phyloP scores from a whole-genome alignment of 208 protist species.

The Leishmania arabica region DNA sequence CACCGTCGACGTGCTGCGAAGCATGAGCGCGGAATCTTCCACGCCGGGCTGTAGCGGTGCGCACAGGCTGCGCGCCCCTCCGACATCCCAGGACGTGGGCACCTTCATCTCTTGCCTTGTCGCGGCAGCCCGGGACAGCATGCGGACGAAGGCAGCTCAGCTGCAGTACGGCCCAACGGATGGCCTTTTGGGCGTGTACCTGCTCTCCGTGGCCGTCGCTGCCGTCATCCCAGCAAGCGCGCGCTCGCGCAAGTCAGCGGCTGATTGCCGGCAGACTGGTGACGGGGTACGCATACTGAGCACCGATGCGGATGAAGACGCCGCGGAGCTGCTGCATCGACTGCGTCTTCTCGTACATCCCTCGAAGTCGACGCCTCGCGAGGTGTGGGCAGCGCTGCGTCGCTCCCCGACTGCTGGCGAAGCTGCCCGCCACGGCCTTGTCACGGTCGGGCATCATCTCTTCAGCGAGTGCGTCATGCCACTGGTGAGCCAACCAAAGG shows the following conservation, averaged over 20 bases:
- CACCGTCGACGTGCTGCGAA: constrained; percentile 1
- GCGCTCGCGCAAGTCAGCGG: neutral
- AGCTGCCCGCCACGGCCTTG: constrained; percentile 41
- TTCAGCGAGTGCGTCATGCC: constrained; percentile 25
- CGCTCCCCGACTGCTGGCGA: neutral
- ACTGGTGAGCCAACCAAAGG: constrained; percentile 4
- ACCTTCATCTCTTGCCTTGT: constrained; percentile 32
- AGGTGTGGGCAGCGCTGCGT: constrained; percentile 24
- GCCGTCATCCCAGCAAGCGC: constrained; percentile 3
- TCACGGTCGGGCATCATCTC: constrained; percentile 37
- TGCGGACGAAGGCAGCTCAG: constrained; percentile 53
- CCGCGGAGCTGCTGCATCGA: neutral
- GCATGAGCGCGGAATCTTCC: constrained; percentile 9
- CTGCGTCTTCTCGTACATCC: constrained; percentile 14
- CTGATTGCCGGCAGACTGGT: neutral
- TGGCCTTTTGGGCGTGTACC: constrained; percentile 61
- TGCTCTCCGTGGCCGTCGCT: constrained; percentile 36
- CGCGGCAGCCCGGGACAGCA: constrained; percentile 42
- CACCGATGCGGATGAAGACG: neutral
- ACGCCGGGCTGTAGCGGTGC: constrained; percentile 1
- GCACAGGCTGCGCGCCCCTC: neutral
- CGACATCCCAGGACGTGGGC: constrained; percentile 11
- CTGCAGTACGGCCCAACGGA: constrained; percentile 58
- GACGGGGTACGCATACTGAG: neutral
- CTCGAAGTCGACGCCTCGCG: constrained; percentile 2